These are phyloP conservation scores for Amniculicola lignicola DNA, from an alignment of 495 filamentous ascomycete genomes.

Conservation along the genomic window DNA sequence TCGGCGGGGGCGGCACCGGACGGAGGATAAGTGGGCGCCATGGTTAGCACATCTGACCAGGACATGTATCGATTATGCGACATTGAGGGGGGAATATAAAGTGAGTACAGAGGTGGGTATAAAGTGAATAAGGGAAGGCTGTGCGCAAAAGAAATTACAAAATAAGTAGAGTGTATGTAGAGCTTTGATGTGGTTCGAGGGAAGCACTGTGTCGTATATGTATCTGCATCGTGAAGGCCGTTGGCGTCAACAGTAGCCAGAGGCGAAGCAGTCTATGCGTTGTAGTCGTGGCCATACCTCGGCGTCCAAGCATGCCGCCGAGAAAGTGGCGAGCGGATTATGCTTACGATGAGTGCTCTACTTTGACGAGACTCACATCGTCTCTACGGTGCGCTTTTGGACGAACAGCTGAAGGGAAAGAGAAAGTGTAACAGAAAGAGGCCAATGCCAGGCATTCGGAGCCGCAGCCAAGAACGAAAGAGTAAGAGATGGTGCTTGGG, in stretches of 20 bases:
- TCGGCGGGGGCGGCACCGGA: constrained; percentile 22
- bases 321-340: constrained; percentile 4
- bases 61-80: constrained; percentile 33
- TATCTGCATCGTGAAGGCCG: constrained; percentile 4
- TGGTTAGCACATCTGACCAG: constrained; percentile 33
- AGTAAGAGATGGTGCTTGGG: neutral
- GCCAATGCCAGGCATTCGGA: constrained; percentile 8
- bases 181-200: constrained; percentile 27
- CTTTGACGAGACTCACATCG: constrained; percentile 20
- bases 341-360: constrained; percentile 11
- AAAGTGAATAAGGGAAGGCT: constrained; percentile 6
- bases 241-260: neutral
- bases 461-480: constrained; percentile 10
- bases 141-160: constrained; percentile 31
- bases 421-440: constrained; percentile 9
- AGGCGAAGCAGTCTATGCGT: constrained; percentile 11
- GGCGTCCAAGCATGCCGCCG: constrained; percentile 14
- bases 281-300: constrained; percentile 13
- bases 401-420: constrained; percentile 4
- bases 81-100: constrained; percentile 20
- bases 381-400: constrained; percentile 25
- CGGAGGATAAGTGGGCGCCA: constrained; percentile 31
- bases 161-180: constrained; percentile 24
- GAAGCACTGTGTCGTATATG: constrained; percentile 25
- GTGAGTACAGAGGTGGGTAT: neutral